Conservation (phyloP, 345 rosid genomes). For the Populus simonii region DNA sequence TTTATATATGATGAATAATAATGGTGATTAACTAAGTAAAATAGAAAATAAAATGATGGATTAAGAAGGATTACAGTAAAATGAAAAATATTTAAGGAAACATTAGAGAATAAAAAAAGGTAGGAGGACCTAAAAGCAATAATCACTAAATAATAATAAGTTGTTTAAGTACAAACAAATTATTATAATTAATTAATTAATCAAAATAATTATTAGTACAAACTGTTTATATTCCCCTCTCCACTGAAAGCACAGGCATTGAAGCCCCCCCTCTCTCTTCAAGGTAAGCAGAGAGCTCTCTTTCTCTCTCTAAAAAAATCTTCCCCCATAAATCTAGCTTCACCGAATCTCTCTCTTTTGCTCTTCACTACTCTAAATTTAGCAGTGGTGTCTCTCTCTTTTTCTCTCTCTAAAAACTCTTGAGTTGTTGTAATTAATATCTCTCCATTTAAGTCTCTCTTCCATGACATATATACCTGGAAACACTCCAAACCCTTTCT, state of each 20-base stretch:
- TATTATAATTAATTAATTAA: not conserved
- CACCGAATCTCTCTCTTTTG: not conserved
- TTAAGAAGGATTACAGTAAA: no score
- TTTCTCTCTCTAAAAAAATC: not conserved
- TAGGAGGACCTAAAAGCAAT: not conserved
- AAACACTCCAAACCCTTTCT: not conserved
- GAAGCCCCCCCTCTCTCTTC: not conserved
- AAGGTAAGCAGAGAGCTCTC: not conserved
- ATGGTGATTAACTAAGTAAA: no score
- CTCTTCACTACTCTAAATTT: not conserved
- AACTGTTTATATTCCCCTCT: not conserved
- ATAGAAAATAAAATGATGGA: no score
- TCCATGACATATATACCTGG: not conserved
- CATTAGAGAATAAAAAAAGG: no score
- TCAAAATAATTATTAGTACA: not conserved
- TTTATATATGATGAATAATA: no score
- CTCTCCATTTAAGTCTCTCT: not conserved
- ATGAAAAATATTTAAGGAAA: no score
- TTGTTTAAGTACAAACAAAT: not conserved
- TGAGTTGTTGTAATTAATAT: not conserved
- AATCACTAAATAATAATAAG: not conserved
- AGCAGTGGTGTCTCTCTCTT: not conserved
- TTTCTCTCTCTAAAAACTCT: not conserved
- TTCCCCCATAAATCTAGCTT: not conserved
- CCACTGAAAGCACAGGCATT: not conserved